A percentile compares a stretch with the other conserved stretches of the same genome.
phyloP scores from a whole-genome alignment of 495 filamentous ascomycete genomes.

The Neurospora sp. region DNA sequence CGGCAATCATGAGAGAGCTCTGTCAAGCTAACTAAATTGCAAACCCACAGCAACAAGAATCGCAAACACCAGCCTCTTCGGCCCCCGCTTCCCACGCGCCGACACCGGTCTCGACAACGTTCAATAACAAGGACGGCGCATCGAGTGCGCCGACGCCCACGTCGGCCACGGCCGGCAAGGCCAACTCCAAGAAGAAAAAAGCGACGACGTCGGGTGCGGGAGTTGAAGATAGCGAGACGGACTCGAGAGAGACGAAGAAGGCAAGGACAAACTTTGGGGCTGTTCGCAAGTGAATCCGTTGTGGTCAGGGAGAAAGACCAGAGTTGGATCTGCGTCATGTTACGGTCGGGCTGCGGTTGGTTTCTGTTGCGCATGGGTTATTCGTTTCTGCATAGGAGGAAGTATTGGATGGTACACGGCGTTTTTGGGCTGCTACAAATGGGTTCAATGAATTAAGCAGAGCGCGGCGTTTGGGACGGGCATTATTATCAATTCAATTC shows the following conservation, averaged over 20 bases:
- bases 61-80: constrained; percentile 29
- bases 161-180: constrained; percentile 29
- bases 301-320: background rate
- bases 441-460: background rate
- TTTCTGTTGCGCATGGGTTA: background rate
- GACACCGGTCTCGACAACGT: constrained; percentile 38
- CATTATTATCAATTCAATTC: background rate
- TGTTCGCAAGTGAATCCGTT: constrained; percentile 29
- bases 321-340: background rate
- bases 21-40: background rate
- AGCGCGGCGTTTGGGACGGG: background rate
- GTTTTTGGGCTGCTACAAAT: background rate
- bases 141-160: constrained; percentile 37
- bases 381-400: background rate
- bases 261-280: constrained; percentile 41
- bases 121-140: constrained; percentile 22
- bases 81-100: constrained; percentile 34
- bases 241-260: constrained; percentile 38
- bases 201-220: constrained; percentile 13
- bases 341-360: background rate
- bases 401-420: constrained; percentile 3
- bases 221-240: constrained; percentile 43
- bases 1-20: background rate
- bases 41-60: constrained; percentile 18
- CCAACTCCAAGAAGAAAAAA: constrained; percentile 31